Base-by-base conservation (phyloP, 228 moss, liverwort and hornwort species). In the Sphagnum fallax region DNA sequence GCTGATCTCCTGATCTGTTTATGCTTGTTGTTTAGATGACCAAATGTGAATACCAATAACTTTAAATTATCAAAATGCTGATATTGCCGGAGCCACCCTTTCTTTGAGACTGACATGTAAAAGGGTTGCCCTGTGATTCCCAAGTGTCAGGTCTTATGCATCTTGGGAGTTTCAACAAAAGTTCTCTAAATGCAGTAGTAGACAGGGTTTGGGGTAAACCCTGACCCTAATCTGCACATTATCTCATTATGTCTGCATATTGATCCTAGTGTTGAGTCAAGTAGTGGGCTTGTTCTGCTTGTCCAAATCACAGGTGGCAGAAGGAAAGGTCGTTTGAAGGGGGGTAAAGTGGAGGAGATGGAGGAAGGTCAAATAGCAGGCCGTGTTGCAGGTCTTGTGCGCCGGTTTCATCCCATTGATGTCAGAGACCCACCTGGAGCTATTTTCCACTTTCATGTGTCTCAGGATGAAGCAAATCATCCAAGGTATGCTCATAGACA, bases 401-500 rank as follows among this genome's bases (percentile, higher is more conserved):
- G 98, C 49, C 90, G 94, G 50, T 94, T 88, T 71, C 72, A 89
- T 69, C 91, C 94, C 4, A 85, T 93, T 65, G 98, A 98, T 82
- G 80, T 87, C 15, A 90, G 98, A 68, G 98, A 98, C 53, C 94
- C 92, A 74, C 83, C 76, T 68, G 98, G 98, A 69, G 98, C 98
- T 63, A 82, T 84, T 50, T 76, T 98, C 64, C 94, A 91, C 68
- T 94, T 98, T 71, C 92, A 94, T 72, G 76, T 92, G 50, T 75
- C 89, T 66, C 83, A 80, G 73, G 97, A 91, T 52, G 90, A 85
- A 48, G 47, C 74, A 49, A 82, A 81, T 52, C 83, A 79, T 66
- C 71, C 65, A 68, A 90, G 91, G 92, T 92, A 55, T 55, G 55
- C 12, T 55, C 55, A 55, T 55, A 8, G 55, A 55, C 55, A 55